A percentile compares a stretch with the other conserved stretches of the same genome.
Evolutionary conservation across 2,329 filamentous ascomycete species (phyloP).

Genomic region (Trichocomaceae sp.): DNA sequence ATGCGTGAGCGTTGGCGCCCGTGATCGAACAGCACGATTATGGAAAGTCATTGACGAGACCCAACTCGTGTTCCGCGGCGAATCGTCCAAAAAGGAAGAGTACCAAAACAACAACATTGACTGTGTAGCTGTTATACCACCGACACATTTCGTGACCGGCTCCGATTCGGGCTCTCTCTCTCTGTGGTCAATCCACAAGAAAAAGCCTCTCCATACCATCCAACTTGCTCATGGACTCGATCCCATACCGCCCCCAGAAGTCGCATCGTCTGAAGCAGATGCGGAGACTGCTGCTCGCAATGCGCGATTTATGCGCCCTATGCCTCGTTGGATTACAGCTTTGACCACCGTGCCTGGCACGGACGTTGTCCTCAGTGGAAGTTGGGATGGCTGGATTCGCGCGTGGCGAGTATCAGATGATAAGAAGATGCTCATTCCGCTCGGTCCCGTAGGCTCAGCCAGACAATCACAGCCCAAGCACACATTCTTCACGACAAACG

Average conservation of each 20-base stretch:
- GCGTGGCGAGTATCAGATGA: conserved; percentile 81
- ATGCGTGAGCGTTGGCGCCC: conserved; percentile 81
- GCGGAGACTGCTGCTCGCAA: conserved; percentile 45
- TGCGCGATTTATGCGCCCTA: conserved; percentile 48
- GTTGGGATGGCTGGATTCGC: conserved; percentile 85
- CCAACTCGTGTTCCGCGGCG: conserved; percentile 89
- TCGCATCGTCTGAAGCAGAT: conserved; percentile 68
- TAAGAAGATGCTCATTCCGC: conserved; percentile 66
- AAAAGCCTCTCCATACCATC: conserved; percentile 81
- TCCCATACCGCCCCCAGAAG: conserved; percentile 57
- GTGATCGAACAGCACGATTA: conserved; percentile 82
- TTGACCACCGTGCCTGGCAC: conserved; percentile 81
- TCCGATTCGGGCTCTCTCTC: conserved; percentile 83
- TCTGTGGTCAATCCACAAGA: conserved; percentile 86
- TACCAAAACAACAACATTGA: conserved; percentile 81
- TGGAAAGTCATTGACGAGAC: conserved; percentile 97
- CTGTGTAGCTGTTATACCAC: conserved; percentile 80
- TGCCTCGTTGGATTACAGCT: conserved; percentile 83
- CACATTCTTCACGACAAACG: conserved; percentile 18
- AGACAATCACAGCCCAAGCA: conserved; percentile 29
- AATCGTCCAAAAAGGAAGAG: conserved; percentile 45
- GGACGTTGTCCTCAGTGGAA: conserved; percentile 82
- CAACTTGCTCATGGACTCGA: conserved; percentile 81
- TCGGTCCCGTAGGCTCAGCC: conserved; percentile 57
- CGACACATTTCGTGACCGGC: conserved; percentile 87